phyloP scores from a whole-genome alignment of 176 grass and related monocot genomes.

The Aegilops speltoides region DNA sequence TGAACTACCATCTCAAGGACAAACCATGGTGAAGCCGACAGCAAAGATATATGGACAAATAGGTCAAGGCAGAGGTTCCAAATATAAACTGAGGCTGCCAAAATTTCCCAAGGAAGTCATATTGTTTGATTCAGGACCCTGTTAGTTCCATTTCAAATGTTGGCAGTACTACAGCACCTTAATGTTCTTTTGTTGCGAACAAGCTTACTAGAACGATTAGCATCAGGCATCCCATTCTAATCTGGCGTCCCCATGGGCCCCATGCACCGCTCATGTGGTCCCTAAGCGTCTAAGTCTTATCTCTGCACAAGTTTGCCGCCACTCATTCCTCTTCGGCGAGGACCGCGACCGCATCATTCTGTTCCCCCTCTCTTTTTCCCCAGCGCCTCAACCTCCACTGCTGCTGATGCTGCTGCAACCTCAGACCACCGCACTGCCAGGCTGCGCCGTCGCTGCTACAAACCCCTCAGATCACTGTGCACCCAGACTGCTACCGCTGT shows the following conservation, averaged over 20 bases:
- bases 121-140: not conserved
- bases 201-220: not conserved
- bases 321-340: not conserved
- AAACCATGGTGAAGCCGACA: not conserved
- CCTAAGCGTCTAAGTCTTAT: not conserved
- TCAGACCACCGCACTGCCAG: too few species aligned
- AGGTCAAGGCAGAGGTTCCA: not conserved
- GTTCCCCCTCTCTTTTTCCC: too few species aligned
- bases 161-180: not conserved
- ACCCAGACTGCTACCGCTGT: not conserved
- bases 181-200: not conserved
- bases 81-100: not conserved
- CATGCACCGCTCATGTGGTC: not conserved
- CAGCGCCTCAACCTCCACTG: too few species aligned
- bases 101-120: not conserved
- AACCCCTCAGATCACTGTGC: not conserved
- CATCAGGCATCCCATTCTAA: not conserved
- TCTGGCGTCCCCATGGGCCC: not conserved
- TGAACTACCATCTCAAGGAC: not conserved
- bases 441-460: not conserved
- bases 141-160: not conserved
- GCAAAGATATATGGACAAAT: constrained; percentile 4
- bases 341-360: too few species aligned
- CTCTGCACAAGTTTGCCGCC: not conserved
- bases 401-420: too few species aligned